Percentiles rank a stretch among this genome's conserved stretches.
Conservation (phyloP, 352 stramenopile genomes). For the Globisporangium nagaii region DNA sequence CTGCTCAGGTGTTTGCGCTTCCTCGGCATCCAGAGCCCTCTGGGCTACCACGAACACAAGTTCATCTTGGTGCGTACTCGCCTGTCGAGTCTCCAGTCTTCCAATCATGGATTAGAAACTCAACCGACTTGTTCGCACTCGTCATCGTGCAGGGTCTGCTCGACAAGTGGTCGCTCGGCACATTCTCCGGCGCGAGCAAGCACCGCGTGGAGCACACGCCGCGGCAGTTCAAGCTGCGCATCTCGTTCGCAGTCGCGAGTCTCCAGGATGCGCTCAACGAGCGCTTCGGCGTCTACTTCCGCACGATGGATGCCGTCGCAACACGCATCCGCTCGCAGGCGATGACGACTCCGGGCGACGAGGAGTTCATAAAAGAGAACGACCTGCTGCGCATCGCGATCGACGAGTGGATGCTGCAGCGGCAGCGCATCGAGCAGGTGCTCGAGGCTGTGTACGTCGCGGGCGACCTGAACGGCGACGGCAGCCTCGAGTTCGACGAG, state of each 20-base stretch:
- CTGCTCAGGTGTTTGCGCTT: constrained; percentile 49
- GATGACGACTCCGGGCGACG: constrained; percentile 20
- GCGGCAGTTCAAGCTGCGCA: constrained; percentile 55
- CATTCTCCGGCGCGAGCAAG: constrained; percentile 45
- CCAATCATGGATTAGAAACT: neutral
- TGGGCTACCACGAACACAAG: constrained; percentile 73
- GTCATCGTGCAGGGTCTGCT: constrained; percentile 26
- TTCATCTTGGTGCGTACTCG: constrained; percentile 45
- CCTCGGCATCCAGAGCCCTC: constrained; percentile 52
- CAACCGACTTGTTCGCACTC: neutral
- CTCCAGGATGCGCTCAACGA: constrained; percentile 53
- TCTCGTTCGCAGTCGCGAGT: constrained; percentile 39
- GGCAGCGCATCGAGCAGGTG: constrained; percentile 55
- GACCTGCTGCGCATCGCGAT: constrained; percentile 54
- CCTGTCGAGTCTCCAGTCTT: neutral
- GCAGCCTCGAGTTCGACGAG: constrained; percentile 67
- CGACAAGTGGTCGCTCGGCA: constrained; percentile 55
- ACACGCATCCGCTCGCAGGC: constrained; percentile 34
- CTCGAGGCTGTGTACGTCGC: constrained; percentile 65
- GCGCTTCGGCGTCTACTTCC: constrained; percentile 62
- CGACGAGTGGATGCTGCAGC: constrained; percentile 52
- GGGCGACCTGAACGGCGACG: constrained; percentile 62
- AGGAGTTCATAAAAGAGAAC: constrained; percentile 59
- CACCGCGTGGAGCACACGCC: constrained; percentile 48
- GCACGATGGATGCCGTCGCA: constrained; percentile 36